Conservation (phyloP, 441 rosid genomes). For the California macrophylla region DNA sequence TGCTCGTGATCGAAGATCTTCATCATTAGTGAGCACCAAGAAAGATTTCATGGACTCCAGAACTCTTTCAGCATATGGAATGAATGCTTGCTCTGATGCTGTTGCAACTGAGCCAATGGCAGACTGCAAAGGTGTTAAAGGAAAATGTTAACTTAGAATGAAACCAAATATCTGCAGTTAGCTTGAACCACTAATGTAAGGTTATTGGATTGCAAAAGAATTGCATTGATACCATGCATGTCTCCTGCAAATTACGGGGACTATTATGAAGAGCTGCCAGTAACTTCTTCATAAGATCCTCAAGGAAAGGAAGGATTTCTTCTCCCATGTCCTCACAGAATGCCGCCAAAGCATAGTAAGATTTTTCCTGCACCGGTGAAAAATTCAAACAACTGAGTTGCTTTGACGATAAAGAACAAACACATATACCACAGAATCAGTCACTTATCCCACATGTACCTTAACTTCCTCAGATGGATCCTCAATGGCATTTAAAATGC, state of each 20-base stretch:
- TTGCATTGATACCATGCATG: conserved; percentile 73
- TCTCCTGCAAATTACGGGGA: conserved; percentile 91
- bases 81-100: conserved; percentile 93
- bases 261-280: conserved; percentile 73
- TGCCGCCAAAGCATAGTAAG: conserved; percentile 95
- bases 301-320: conserved; percentile 88
- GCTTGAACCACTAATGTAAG: not conserved
- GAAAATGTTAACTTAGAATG: conserved; percentile 11
- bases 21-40: conserved; percentile 86
- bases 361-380: conserved; percentile 55
- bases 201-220: conserved; percentile 5
- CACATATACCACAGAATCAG: not conserved
- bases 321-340: conserved; percentile 98
- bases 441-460: conserved; percentile 33
- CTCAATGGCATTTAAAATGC: conserved; percentile 83
- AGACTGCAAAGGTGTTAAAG: conserved; percentile 48
- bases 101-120: conserved; percentile 97
- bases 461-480: conserved; percentile 94
- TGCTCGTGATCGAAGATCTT: conserved; percentile 89
- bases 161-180: not conserved
- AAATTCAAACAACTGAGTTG: not conserved
- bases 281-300: conserved; percentile 83
- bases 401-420: not conserved
- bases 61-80: conserved; percentile 91
- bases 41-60: conserved; percentile 78